Percentiles rank a stretch among this genome's conserved stretches.
phyloP scores from a whole-genome alignment of 805 yeast genomes.

The Candida methanosorbosa region DNA sequence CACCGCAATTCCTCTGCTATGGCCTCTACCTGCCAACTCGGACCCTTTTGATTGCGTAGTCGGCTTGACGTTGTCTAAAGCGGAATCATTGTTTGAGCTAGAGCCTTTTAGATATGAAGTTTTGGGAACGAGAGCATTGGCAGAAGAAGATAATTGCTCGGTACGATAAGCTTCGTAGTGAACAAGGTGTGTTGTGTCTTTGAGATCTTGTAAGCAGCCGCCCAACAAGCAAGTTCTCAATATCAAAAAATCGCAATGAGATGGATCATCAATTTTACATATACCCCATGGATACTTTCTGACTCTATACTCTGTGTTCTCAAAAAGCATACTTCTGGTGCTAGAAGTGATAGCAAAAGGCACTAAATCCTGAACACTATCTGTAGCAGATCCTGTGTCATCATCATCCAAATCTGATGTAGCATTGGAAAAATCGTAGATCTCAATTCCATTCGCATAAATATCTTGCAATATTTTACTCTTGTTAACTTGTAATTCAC shows the following conservation, averaged over 20 bases:
- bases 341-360: conserved; percentile 95
- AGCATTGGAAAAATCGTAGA: conserved; percentile 22
- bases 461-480: conserved; percentile 36
- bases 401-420: conserved; percentile 21
- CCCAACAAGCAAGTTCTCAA: conserved; percentile 70
- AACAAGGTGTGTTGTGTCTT: conserved; percentile 63
- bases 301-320: conserved; percentile 68
- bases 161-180: conserved; percentile 75
- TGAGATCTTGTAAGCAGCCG: conserved; percentile 72
- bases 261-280: conserved; percentile 74
- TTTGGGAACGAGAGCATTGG: no score
- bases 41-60: no score
- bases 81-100: no score
- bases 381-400: conserved; percentile 8
- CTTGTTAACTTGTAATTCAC: conserved; percentile 39
- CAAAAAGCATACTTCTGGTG: conserved; percentile 55
- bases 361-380: conserved; percentile 23
- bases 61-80: no score
- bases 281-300: conserved; percentile 83
- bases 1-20: no score
- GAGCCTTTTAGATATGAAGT: no score
- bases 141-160: conserved; percentile 22
- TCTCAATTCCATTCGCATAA: conserved; percentile 10
- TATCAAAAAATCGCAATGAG: conserved; percentile 70
- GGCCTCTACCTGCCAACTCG: neutral